Base-by-base conservation (phyloP, 345 rosid species). In the Rhizophora apiculata region DNA sequence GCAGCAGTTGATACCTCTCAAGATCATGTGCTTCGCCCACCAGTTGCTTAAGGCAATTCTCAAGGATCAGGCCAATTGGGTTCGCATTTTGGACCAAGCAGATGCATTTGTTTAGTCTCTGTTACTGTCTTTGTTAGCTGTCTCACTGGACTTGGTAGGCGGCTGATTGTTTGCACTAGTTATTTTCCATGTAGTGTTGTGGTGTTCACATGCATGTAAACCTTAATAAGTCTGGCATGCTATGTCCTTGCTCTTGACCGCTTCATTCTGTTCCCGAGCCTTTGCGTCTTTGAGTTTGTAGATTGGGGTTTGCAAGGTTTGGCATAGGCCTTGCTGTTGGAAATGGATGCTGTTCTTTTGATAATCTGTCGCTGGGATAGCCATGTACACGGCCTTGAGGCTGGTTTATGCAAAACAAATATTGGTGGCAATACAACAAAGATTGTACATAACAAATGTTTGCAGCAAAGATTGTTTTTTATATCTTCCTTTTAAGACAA, bases 21-120 rank as follows among this genome's bases (percentile, higher is more conserved):
- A 65, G 97, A 95, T 83, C 96, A 92, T 55, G 93, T 89, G 76
- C 93, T 88, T 49, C 85, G 96, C 85, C 96, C 99, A 46, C 97
- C 99, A n/a, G 99, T 96, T 65, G 99, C 80, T 39, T 77, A 60
- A 72, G 79, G 21, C 72, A 39, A 59, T 65, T 2, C 37, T 2
- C 22, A 68, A 18, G 66, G 73, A 77, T 27, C 18, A 1, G 49
- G 49, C 49, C 61, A 70, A 68, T 77, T 53, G 70, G 82, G 81
- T 73, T 78, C 70, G 81, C 81, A 67, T 78, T 81, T 72, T 78
- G 82, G 78, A 56, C 76, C 74, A 60, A 74, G 75, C 77, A 78
- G 71, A 60, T 69, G 80, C 74, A 84, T 75, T 73, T 67, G 31
- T 81, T 78, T 75, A 72, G 74, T 55, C 75, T 80, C 75, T 81